Percentiles rank a stretch among this genome's conserved stretches.
phyloP scores from a whole-genome alignment of 768 basidiomycete species.

The Boletus edulis region DNA sequence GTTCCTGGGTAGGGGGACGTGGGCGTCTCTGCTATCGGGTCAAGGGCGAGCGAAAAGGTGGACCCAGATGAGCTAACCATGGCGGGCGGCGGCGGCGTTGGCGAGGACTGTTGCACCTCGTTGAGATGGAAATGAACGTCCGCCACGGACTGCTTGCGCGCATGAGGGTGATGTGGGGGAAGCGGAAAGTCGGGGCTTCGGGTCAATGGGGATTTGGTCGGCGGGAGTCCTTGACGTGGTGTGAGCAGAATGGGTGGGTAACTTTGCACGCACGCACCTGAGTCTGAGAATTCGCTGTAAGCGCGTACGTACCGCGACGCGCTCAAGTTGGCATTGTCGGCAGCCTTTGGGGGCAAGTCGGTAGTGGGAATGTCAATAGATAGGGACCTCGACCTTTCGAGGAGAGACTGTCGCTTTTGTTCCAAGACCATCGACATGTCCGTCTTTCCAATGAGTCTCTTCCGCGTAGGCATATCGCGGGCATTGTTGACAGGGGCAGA shows the following conservation, averaged over 20 bases:
- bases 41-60: constrained; percentile 46
- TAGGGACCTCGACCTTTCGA: constrained; percentile 54
- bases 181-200: constrained; percentile 53
- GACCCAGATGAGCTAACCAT: constrained; percentile 41
- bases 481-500: constrained; percentile 18
- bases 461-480: constrained; percentile 40
- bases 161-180: constrained; percentile 68
- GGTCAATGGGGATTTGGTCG: constrained; percentile 32
- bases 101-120: constrained; percentile 25
- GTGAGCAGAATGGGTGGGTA: constrained; percentile 3
- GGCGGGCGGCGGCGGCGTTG: constrained; percentile 19
- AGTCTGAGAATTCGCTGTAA: constrained; percentile 27
- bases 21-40: constrained; percentile 46
- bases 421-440: constrained; percentile 50
- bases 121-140: constrained; percentile 45
- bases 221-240: neutral
- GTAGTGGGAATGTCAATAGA: constrained; percentile 60
- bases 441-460: constrained; percentile 51
- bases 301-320: constrained; percentile 30
- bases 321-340: constrained; percentile 1
- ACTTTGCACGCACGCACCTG: constrained; percentile 11
- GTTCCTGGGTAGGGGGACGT: constrained; percentile 38
- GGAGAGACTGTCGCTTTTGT: constrained; percentile 50
- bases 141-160: constrained; percentile 67
- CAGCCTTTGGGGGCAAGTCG: constrained; percentile 38